A percentile compares a stretch with the other conserved stretches of the same genome.
Conservation (phyloP, 2,329 filamentous ascomycete genomes). For the Colletotrichum euphorbiae region DNA sequence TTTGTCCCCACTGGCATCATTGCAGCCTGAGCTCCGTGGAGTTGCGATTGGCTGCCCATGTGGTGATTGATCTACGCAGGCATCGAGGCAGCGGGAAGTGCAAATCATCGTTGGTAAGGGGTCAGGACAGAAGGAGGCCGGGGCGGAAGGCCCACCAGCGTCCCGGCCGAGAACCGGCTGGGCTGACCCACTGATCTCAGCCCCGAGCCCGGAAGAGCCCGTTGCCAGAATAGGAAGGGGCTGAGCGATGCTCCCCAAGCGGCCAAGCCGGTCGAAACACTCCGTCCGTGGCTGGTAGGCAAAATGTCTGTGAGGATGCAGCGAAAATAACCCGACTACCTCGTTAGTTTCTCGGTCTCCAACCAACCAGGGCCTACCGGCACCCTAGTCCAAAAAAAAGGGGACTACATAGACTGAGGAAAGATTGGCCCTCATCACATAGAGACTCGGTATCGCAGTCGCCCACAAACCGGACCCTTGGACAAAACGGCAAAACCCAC, state of each 20-base stretch:
- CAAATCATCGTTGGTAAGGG: constrained; percentile 6
- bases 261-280: not conserved
- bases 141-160: constrained; percentile 2
- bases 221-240: not conserved
- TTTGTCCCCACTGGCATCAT: constrained; percentile 8
- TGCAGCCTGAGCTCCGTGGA: not conserved
- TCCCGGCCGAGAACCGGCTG: constrained; percentile 12
- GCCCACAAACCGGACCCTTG: constrained; percentile 14
- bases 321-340: not conserved
- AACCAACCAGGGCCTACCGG: constrained; percentile 5
- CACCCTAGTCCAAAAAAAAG: not conserved
- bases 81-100: constrained; percentile 31
- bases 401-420: not conserved
- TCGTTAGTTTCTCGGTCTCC: constrained; percentile 12
- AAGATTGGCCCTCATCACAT: constrained; percentile 11
- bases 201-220: not conserved
- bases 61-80: constrained; percentile 33
- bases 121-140: not conserved
- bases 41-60: constrained; percentile 25
- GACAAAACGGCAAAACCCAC: not conserved
- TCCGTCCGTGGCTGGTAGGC: not conserved
- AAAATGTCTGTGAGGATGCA: not conserved
- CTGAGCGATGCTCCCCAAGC: not conserved
- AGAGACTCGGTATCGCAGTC: not conserved
- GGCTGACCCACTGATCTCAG: constrained; percentile 3